Evolutionary conservation across 495 filamentous ascomycete species (phyloP).

Genomic region (Neurospora cerealis): DNA sequence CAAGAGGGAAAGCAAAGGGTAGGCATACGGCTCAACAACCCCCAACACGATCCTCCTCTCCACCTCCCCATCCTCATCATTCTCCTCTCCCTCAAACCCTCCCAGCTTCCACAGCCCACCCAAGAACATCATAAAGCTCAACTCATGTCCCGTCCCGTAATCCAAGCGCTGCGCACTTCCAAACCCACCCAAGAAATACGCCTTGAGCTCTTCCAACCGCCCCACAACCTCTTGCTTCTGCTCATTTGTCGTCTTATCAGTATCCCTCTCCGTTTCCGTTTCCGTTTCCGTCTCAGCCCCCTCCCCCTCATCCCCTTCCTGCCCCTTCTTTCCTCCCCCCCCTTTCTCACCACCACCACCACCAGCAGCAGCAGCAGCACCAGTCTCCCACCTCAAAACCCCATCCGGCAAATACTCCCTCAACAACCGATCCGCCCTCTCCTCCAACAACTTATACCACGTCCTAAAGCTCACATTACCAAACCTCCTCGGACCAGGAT

Average conservation of each 20-base stretch:
- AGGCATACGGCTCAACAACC: constrained; percentile 66
- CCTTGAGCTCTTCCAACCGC: constrained; percentile 49
- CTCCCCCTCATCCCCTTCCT: background rate
- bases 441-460: constrained; percentile 64
- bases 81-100: constrained; percentile 52
- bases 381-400: constrained; percentile 30
- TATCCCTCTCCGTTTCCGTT: background rate
- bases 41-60: constrained; percentile 73
- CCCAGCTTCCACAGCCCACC: constrained; percentile 84
- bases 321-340: background rate
- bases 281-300: background rate
- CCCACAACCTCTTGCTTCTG: background rate
- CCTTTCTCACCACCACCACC: no score
- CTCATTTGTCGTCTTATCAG: background rate
- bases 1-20: background rate
- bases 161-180: constrained; percentile 84
- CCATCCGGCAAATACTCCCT: constrained; percentile 47
- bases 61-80: constrained; percentile 23
- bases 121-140: constrained; percentile 89
- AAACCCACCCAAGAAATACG: constrained; percentile 80
- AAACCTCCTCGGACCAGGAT: constrained; percentile 77
- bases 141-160: constrained; percentile 92
- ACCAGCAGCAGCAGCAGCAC: no score
- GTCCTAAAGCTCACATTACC: constrained; percentile 82
- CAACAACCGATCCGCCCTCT: constrained; percentile 47